phyloP scores from a whole-genome alignment of 306 rosid genomes.

The Dryas octopetala region DNA sequence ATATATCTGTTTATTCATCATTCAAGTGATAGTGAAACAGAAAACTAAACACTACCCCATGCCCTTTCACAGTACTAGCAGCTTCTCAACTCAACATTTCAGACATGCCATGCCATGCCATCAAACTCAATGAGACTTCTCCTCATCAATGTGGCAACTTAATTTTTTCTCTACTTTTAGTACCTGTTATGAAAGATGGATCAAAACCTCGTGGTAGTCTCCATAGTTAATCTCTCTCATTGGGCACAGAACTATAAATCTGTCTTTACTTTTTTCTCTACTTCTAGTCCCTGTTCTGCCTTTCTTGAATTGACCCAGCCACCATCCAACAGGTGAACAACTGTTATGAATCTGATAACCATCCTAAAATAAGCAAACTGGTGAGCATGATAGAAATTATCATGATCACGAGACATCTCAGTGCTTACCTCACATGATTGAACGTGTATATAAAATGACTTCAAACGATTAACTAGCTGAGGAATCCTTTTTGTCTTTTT shows the following conservation, averaged over 20 bases:
- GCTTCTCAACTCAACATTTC: not conserved
- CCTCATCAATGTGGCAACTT: not conserved
- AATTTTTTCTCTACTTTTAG: not conserved
- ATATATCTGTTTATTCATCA: not conserved
- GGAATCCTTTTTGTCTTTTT: not conserved
- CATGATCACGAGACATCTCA: too few species aligned
- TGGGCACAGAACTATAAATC: too few species aligned
- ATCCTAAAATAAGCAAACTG: too few species aligned
- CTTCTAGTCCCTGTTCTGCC: not conserved
- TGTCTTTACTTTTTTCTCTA: not conserved
- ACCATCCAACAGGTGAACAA: not conserved
- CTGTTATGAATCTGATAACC: too few species aligned
- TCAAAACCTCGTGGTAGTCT: too few species aligned
- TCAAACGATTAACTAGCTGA: too few species aligned
- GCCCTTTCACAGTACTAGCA: not conserved
- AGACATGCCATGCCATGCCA: too few species aligned
- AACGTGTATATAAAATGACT: too few species aligned
- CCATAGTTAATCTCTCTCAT: too few species aligned
- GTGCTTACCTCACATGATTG: too few species aligned
- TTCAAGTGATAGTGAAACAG: not conserved
- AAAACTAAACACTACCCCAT: conserved; percentile 5
- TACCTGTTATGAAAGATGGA: too few species aligned
- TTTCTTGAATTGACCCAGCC: not conserved
- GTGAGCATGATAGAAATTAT: too few species aligned
- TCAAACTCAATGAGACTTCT: not conserved